Evolutionary conservation across 2,329 filamentous ascomycete genomes (phyloP).

Genomic region (Fusarium sp.): DNA sequence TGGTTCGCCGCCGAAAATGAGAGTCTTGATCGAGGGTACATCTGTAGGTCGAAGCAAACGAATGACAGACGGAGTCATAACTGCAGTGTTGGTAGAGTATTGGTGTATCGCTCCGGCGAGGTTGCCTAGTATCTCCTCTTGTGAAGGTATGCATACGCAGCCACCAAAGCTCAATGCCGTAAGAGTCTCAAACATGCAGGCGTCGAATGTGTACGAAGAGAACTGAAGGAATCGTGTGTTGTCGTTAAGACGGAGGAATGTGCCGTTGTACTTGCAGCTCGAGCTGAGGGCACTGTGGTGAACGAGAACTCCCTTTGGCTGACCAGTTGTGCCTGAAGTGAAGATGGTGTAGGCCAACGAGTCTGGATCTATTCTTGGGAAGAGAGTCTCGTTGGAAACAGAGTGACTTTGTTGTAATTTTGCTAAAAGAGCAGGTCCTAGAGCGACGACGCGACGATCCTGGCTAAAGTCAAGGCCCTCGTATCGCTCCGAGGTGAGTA

Average conservation of each 20-base stretch:
- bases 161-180: neutral
- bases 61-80: conserved; percentile 3
- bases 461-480: conserved; percentile 4
- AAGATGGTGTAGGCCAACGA: conserved; percentile 6
- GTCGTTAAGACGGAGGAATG: neutral
- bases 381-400: neutral
- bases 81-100: neutral
- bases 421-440: conserved; percentile 9
- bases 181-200: neutral
- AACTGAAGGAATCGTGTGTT: conserved; percentile 4
- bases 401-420: neutral
- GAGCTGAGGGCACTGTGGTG: conserved; percentile 12
- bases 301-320: neutral
- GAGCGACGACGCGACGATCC: conserved; percentile 1
- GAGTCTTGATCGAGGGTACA: neutral
- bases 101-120: conserved; percentile 5
- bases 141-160: conserved; percentile 6
- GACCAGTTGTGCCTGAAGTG: conserved; percentile 1
- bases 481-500: conserved; percentile 8
- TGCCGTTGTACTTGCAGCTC: neutral
- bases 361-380: neutral
- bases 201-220: neutral
- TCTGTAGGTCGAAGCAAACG: neutral
- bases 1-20: conserved; percentile 9
- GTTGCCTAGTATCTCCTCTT: neutral